Evolutionary conservation across 2,329 filamentous ascomycete genomes (phyloP), one percentile per base, ranked within the genome.

Genomic region (Saccharata proteae): DNA sequence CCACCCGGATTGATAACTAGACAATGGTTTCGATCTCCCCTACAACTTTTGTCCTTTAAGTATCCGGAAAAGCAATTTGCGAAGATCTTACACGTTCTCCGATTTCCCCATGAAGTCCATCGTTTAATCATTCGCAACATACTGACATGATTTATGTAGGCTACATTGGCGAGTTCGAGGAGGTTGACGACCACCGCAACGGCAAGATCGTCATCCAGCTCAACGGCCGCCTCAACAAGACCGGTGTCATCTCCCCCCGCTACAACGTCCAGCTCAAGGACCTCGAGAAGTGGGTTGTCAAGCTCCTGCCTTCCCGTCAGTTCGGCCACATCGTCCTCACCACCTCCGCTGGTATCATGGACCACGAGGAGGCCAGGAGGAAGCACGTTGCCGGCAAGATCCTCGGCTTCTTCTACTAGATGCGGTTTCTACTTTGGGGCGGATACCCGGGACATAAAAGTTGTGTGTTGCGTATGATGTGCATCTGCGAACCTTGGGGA

Each of bases 191-290:
- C 72, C 90, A 98, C 79, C 85, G 90, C 64, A 90, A 86, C 58
- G 90, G 90, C 76, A 98, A 98, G 80, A 93, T 98, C 46, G 85
- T 98, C 55, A 90, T 98, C 58, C 90, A 98, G 77, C 80, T 98
- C 48, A 98, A 93, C 71, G 90, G 90, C 66, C 90, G 85, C 61
- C 76, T 94, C 65, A 94, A 94, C 82, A 94, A 96, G 80, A 90
- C 82, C 46, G 90, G 88, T 74, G 88, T 94, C 71, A 98, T 98
- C 77, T 90, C 80, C 47, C 90, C 90, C 62, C 83, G 90, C 64
- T 98, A 93, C 83, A 96, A 96, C 77, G 82, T 98, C 66, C 85
- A 88, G 65, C 85, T 98, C 58, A 69, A 74, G 57, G 90, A 98
- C 55, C 76, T 98, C 60, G 90, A 98, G 83, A 94, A 96, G 76